These are phyloP conservation scores for Nakazawaea ambrosiae DNA, from an alignment of 805 yeast genomes.

Conservation along the genomic window DNA sequence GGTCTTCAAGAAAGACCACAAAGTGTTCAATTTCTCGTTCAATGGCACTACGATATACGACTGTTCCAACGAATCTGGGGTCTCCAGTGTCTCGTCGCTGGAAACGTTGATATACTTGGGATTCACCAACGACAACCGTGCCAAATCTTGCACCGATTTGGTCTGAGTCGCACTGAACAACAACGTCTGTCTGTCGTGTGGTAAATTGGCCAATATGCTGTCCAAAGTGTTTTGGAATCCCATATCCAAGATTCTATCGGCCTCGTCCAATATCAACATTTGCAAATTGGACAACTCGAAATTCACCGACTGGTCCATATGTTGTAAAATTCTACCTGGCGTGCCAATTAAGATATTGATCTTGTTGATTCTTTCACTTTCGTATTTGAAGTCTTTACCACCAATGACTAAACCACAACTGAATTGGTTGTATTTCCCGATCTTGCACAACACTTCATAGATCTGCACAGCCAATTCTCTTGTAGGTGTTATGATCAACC, in stretches of 20 bases:
- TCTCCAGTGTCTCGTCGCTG: slow-evolving; percentile 23
- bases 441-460: slow-evolving; percentile 77
- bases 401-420: slow-evolving; percentile 93
- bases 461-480: slow-evolving; percentile 89
- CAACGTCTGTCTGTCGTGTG: slow-evolving; percentile 76
- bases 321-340: slow-evolving; percentile 87
- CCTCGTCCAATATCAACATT: slow-evolving; percentile 80
- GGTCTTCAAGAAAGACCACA: slow-evolving; percentile 81
- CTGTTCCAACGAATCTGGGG: slow-evolving; percentile 84
- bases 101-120: slow-evolving; percentile 53
- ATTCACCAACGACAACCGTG: slow-evolving; percentile 63
- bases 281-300: slow-evolving; percentile 71
- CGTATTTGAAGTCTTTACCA: slow-evolving; percentile 81
- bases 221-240: slow-evolving; percentile 83
- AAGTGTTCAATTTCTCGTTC: slow-evolving; percentile 74
- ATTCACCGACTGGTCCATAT: slow-evolving; percentile 82
- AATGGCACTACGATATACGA: slow-evolving; percentile 66
- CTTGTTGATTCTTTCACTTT: slow-evolving; percentile 68
- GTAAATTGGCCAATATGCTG: slow-evolving; percentile 69
- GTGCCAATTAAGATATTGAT: slow-evolving; percentile 86
- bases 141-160: slow-evolving; percentile 73
- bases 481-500: slow-evolving; percentile 84
- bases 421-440: slow-evolving; percentile 67
- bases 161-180: slow-evolving; percentile 88
- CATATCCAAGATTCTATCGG: slow-evolving; percentile 90